These are phyloP conservation scores for Pinus tabuliformis DNA, from an alignment of 75 land plant genomes.

Conservation along the genomic window DNA sequence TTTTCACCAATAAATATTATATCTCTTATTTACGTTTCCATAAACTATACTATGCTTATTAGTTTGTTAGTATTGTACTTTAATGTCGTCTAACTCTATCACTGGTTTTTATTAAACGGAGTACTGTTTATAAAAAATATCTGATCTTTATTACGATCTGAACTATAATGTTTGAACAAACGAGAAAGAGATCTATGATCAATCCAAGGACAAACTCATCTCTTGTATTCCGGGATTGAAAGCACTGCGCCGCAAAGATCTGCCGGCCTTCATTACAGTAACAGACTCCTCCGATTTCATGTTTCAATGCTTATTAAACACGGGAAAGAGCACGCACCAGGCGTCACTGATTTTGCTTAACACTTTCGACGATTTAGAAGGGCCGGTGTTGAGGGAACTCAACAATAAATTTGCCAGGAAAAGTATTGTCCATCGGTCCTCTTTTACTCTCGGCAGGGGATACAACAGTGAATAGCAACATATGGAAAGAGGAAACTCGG, in stretches of 20 bases:
- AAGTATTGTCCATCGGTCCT: conserved; percentile 13
- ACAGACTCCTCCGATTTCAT: not conserved
- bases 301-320: not conserved
- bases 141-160: too few relatives aligned
- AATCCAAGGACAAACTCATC: not conserved
- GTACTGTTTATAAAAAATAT: too few relatives aligned
- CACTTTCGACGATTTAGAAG: conserved; percentile 7
- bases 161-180: too few relatives aligned
- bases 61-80: too few relatives aligned
- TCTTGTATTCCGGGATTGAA: conserved; percentile 14
- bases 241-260: conserved; percentile 4
- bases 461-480: not conserved
- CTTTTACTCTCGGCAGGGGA: not conserved
- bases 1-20: not conserved
- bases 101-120: too few relatives aligned
- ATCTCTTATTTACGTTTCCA: too few relatives aligned
- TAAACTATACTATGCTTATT: not conserved
- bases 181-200: too few relatives aligned
- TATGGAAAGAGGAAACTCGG: conserved; percentile 32
- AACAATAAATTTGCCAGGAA: not conserved
- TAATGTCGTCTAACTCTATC: too few relatives aligned
- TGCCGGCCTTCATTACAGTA: conserved; percentile 11
- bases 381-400: not conserved
- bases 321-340: not conserved
- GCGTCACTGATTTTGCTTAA: conserved; percentile 4